phyloP scores from a whole-genome alignment of 345 rosid species.

The Lumnitzera racemosa region DNA sequence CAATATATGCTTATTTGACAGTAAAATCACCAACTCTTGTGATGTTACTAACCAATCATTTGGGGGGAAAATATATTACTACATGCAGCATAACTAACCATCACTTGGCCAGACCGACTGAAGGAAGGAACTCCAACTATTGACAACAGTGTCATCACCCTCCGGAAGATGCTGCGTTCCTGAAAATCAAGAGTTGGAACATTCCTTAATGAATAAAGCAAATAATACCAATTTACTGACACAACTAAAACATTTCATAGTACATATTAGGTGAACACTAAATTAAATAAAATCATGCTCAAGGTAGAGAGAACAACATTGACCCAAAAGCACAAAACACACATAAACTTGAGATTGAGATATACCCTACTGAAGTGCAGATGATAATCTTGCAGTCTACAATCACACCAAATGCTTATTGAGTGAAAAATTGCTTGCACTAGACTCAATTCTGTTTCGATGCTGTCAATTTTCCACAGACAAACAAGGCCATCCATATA shows the following conservation, averaged over 20 bases:
- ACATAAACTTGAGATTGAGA: constrained; percentile 16
- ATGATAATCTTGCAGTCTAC: constrained; percentile 75
- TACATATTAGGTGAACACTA: neutral
- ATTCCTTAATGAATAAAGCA: neutral
- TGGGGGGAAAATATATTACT: constrained; percentile 3
- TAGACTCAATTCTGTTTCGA: constrained; percentile 34
- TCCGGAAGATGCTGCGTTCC: constrained; percentile 58
- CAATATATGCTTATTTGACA: too few species aligned
- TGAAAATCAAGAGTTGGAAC: constrained; percentile 24
- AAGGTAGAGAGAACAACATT: neutral
- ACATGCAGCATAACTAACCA: constrained; percentile 42
- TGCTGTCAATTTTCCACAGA: constrained; percentile 34
- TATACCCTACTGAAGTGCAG: constrained; percentile 71
- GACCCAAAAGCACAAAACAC: constrained; percentile 4
- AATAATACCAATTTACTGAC: neutral
- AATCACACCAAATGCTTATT: constrained; percentile 69
- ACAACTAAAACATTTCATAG: neutral
- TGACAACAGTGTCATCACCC: constrained; percentile 49
- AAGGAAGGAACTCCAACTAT: constrained; percentile 48
- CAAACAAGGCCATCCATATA: constrained; percentile 55
- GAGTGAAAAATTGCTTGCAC: constrained; percentile 49
- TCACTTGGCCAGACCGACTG: constrained; percentile 34
- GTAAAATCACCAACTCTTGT: too few species aligned
- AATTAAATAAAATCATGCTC: neutral
- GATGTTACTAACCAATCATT: too few species aligned